A percentile compares a stretch with the other conserved stretches of the same genome.
Evolutionary conservation across 345 rosid genomes (phyloP).

Genomic region (Syzygium aromaticum): DNA sequence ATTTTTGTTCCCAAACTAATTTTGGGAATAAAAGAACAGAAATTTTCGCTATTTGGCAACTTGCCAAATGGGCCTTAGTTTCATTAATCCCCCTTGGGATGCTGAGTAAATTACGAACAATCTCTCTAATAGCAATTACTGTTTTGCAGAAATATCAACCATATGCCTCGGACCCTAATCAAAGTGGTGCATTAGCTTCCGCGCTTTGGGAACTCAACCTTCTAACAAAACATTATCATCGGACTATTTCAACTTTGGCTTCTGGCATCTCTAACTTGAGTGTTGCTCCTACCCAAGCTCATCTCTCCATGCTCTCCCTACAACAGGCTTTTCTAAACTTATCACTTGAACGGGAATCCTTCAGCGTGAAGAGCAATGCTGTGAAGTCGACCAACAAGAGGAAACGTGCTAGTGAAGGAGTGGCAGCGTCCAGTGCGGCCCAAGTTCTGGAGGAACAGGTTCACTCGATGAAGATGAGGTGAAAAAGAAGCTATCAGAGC

Average conservation of each 20-base stretch:
- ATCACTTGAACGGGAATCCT: constrained; percentile 49
- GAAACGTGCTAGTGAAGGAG: constrained; percentile 29
- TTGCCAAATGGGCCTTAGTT: neutral
- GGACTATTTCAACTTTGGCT: constrained; percentile 46
- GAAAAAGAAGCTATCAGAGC: constrained; percentile 41
- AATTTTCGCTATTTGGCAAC: too few relatives aligned
- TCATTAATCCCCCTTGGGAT: neutral
- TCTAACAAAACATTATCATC: constrained; percentile 73
- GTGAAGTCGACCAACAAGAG: constrained; percentile 42
- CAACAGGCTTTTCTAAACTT: constrained; percentile 62
- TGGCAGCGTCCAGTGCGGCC: neutral
- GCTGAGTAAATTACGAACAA: neutral
- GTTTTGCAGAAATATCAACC: constrained; percentile 74
- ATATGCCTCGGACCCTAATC: constrained; percentile 67
- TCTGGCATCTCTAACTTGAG: constrained; percentile 53
- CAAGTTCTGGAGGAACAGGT: neutral
- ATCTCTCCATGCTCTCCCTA: constrained; percentile 43
- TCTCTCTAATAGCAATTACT: neutral
- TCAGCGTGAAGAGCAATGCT: constrained; percentile 18
- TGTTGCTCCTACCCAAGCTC: constrained; percentile 49
- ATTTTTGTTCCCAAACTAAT: too few relatives aligned
- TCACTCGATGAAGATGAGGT: constrained; percentile 34
- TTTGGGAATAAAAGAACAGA: too few relatives aligned
- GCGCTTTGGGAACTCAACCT: constrained; percentile 92
- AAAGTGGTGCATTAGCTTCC: constrained; percentile 87